Base-by-base conservation (phyloP, 192 early-diverging fungal genomes). In the Coemansia reversa region DNA sequence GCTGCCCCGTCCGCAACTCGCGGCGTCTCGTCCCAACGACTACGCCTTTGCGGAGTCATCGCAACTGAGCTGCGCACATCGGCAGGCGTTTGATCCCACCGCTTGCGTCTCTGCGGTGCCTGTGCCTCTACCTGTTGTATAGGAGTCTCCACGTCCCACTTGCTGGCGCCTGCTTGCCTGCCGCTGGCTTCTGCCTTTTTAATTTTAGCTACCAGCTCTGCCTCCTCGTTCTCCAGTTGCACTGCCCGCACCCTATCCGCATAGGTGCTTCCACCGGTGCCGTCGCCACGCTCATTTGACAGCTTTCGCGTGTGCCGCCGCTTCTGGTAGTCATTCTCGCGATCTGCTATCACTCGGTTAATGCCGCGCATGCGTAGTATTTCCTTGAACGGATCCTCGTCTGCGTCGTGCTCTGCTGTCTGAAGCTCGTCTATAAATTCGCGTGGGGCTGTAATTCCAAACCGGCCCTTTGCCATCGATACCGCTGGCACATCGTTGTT, bases 301-400 rank as follows among this genome's bases (percentile, higher is more conserved):
- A 99, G 85, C 24, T 75, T 70, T 8, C 97, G 84, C 52, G 85
- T 88, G 42, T 86, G 84, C 23, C 95, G 75, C n/a, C 93, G 86
- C 59, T 84, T 85, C 42, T 92, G 90, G 66, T 97, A 96, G 35
- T 95, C 93, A 70, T 85, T 86, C 65, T 98, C 92, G 49, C 93
- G 73, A 30, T 96, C 94, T 6, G 87, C 87, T 58, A 96, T 94
- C 8, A 84, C 77, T 8, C 86, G 75, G 18, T 86, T 88, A 22
- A 75, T 74, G 3, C 63, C 68, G 2, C 60, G 60, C 18, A 51
- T 47, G 8, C 72, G 70, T 58, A 74, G 75, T 25, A 76, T 76
- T 32, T 72, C 85, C 60, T 83, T 87, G 82, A 92, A 86, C 9
- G 88, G 85, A 62, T 92, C 89, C 7, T 79, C 70, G 33, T 75